Evolutionary conservation across 2,329 filamentous ascomycete species (phyloP).

Genomic region (Claviceps sp.): DNA sequence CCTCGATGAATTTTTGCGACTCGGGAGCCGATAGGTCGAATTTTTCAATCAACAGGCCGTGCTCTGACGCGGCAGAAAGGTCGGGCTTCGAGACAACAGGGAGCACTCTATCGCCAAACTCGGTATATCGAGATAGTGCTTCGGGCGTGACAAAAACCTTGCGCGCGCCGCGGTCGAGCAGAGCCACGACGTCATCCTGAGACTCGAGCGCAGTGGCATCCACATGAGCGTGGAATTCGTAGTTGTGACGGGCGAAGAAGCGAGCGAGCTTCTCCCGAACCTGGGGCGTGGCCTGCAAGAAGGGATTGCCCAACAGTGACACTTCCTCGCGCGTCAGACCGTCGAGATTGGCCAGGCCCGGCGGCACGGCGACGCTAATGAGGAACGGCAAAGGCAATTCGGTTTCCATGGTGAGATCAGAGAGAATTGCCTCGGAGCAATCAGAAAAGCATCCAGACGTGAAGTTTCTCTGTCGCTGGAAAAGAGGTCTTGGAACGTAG

Average conservation of each 20-base stretch:
- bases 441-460: neutral
- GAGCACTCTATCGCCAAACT: conserved; percentile 43
- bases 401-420: conserved; percentile 41
- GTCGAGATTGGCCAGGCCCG: conserved; percentile 32
- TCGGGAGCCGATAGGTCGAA: conserved; percentile 32
- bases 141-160: conserved; percentile 69
- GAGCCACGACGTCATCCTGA: conserved; percentile 58
- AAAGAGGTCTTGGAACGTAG: too few relatives aligned
- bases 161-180: conserved; percentile 74
- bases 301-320: conserved; percentile 43
- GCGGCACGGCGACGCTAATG: conserved; percentile 40
- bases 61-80: conserved; percentile 30
- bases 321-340: conserved; percentile 45
- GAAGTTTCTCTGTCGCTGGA: too few relatives aligned
- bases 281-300: conserved; percentile 39
- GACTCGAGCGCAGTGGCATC: conserved; percentile 60
- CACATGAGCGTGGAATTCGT: conserved; percentile 52
- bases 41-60: conserved; percentile 38
- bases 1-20: conserved; percentile 29
- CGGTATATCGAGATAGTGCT: conserved; percentile 46
- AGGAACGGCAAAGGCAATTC: conserved; percentile 51
- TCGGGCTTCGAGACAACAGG: conserved; percentile 34
- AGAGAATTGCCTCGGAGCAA: neutral
- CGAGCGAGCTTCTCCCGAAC: conserved; percentile 31
- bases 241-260: conserved; percentile 35